These are phyloP conservation scores for Aspergillus hortae DNA, from an alignment of 2,329 filamentous ascomycete species.

Conservation along the genomic window DNA sequence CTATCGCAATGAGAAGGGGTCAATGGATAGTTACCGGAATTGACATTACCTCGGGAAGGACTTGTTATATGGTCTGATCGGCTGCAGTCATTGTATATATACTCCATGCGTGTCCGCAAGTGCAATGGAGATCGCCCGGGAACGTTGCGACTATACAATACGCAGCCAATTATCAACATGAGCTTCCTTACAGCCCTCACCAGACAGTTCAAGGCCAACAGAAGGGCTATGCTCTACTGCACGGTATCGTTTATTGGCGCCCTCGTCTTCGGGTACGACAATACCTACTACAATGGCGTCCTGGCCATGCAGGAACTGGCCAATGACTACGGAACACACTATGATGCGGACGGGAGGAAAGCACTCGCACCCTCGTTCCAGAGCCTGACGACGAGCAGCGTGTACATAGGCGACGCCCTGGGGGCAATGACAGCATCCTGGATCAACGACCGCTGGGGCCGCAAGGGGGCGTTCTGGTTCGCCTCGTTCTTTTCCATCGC, in stretches of 20 bases:
- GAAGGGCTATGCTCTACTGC: constrained; percentile 1
- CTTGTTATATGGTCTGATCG: background rate
- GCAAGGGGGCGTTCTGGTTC: background rate
- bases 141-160: too few species aligned
- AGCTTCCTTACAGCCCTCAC: background rate
- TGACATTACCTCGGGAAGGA: background rate
- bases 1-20: background rate
- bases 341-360: background rate
- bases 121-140: too few species aligned
- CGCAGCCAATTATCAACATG: background rate
- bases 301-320: background rate
- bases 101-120: too few species aligned
- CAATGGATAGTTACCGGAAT: background rate
- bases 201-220: background rate
- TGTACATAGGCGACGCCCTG: constrained; percentile 1
- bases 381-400: background rate
- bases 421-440: background rate
- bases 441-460: background rate
- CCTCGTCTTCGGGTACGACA: background rate
- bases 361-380: background rate
- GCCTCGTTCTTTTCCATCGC: background rate
- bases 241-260: background rate
- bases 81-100: background rate
- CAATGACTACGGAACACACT: background rate
- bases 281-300: background rate